Evolutionary conservation across 345 rosid genomes (phyloP).

Genomic region (Psidium friedrichsthalianum): DNA sequence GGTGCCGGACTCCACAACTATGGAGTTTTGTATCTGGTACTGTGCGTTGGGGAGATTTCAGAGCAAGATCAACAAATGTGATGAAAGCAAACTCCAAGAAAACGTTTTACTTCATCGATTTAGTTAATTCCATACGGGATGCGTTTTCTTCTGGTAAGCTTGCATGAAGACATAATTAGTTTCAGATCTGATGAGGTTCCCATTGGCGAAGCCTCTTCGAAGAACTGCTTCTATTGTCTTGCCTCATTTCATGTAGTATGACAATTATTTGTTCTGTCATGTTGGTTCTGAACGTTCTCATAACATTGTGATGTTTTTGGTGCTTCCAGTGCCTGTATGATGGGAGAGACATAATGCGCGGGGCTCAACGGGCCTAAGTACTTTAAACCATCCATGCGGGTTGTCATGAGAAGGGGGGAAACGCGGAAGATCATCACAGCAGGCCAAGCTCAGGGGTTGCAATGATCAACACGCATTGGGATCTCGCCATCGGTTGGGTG

Average conservation of each 20-base stretch:
- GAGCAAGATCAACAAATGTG: conserved; percentile 32
- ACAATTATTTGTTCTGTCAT: neutral
- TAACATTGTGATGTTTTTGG: conserved; percentile 9
- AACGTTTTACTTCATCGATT: conserved; percentile 34
- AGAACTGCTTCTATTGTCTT: neutral
- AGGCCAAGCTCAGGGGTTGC: conserved; percentile 40
- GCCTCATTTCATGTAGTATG: neutral
- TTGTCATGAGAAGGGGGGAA: conserved; percentile 31
- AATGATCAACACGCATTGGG: conserved; percentile 56
- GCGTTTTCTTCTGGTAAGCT: conserved; percentile 56
- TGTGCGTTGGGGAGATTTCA: conserved; percentile 8
- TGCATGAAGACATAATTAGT: neutral
- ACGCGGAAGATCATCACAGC: conserved; percentile 38
- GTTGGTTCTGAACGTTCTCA: neutral
- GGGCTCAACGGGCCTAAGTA: conserved; percentile 42
- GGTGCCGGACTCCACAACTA: no score
- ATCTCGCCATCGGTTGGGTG: conserved; percentile 70
- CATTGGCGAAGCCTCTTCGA: neutral
- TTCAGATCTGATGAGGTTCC: neutral
- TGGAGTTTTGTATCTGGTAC: no score
- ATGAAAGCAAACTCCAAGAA: conserved; percentile 26
- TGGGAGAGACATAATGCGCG: conserved; percentile 36
- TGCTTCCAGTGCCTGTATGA: conserved; percentile 52
- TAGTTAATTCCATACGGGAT: conserved; percentile 59
- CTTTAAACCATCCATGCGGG: conserved; percentile 51